Evolutionary conservation across 2,329 filamentous ascomycete genomes (phyloP).

Genomic region (Nemania serpens): DNA sequence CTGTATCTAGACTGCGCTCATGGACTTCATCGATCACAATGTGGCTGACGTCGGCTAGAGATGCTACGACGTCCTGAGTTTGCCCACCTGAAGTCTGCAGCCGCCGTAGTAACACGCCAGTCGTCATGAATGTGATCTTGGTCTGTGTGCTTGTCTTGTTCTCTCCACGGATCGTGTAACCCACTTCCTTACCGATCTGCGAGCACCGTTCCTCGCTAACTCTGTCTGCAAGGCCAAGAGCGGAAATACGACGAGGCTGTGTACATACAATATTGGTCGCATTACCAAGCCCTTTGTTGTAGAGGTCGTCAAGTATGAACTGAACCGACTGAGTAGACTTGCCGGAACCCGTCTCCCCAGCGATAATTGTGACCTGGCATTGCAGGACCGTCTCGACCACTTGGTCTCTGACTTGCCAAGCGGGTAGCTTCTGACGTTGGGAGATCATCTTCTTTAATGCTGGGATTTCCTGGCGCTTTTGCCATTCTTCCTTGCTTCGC

Average conservation of each 20-base stretch:
- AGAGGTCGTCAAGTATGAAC: slow-evolving; percentile 91
- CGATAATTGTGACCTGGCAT: slow-evolving; percentile 93
- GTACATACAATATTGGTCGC: slow-evolving; percentile 92
- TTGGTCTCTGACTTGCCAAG: slow-evolving; percentile 79
- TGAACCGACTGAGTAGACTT: slow-evolving; percentile 98
- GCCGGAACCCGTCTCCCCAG: slow-evolving; percentile 93
- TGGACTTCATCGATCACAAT: slow-evolving; percentile 97
- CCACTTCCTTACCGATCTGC: slow-evolving; percentile 82
- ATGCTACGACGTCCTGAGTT: slow-evolving; percentile 77
- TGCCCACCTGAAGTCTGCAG: slow-evolving; percentile 88
- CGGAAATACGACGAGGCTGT: slow-evolving; percentile 92
- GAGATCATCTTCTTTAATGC: slow-evolving; percentile 76
- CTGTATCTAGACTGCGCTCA: slow-evolving; percentile 91
- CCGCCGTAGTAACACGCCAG: slow-evolving; percentile 85
- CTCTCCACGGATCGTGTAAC: slow-evolving; percentile 90
- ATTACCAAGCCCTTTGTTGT: slow-evolving; percentile 73
- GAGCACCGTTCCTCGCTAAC: slow-evolving; percentile 90
- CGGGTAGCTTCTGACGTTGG: slow-evolving; percentile 76
- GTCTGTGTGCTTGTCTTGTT: slow-evolving; percentile 75
- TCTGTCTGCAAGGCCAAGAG: slow-evolving; percentile 88
- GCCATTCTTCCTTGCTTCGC: slow-evolving; percentile 70
- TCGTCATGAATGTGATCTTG: slow-evolving; percentile 94
- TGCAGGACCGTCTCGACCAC: slow-evolving; percentile 76
- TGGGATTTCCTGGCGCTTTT: slow-evolving; percentile 65
- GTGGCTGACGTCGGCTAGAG: slow-evolving; percentile 88